These are phyloP conservation scores for Cryomyces antarcticus DNA, from an alignment of 495 filamentous ascomycete genomes.

Conservation along the genomic window DNA sequence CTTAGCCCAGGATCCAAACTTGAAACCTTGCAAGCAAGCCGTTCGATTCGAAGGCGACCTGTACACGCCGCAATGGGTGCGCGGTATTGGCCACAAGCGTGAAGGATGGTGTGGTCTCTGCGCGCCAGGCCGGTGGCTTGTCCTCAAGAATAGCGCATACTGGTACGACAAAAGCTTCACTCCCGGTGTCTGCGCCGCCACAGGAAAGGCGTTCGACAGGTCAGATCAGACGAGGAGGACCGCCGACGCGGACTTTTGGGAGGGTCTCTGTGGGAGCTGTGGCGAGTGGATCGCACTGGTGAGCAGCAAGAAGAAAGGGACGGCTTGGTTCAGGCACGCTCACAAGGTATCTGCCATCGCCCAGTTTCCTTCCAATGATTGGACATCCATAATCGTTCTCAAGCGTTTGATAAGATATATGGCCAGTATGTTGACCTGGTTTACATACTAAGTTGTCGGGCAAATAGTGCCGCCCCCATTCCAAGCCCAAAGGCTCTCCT, in stretches of 20 bases:
- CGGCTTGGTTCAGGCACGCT: slow-evolving; percentile 67
- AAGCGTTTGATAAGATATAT: not conserved
- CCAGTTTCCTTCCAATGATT: too few species aligned
- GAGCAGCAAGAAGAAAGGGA: slow-evolving; percentile 59
- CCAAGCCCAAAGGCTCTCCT: slow-evolving; percentile 51
- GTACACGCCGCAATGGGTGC: slow-evolving; percentile 61
- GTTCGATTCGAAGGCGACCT: slow-evolving; percentile 58
- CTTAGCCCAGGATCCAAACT: slow-evolving; percentile 48
- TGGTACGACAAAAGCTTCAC: slow-evolving; percentile 78
- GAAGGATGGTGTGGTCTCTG: slow-evolving; percentile 76
- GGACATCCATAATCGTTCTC: slow-evolving; percentile 15
- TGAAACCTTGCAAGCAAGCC: slow-evolving; percentile 53
- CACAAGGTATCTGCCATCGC: slow-evolving; percentile 33
- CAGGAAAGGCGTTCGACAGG: slow-evolving; percentile 46
- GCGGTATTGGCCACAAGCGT: slow-evolving; percentile 60
- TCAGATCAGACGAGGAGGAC: slow-evolving; percentile 50
- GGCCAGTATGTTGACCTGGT: not conserved
- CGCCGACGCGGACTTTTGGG: slow-evolving; percentile 66
- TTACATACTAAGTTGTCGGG: slow-evolving; percentile 21
- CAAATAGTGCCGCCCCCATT: slow-evolving; percentile 49
- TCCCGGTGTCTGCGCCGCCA: slow-evolving; percentile 56
- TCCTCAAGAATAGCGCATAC: slow-evolving; percentile 66
- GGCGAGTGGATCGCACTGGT: slow-evolving; percentile 61
- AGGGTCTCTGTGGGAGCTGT: slow-evolving; percentile 57
- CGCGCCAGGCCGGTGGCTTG: slow-evolving; percentile 62